Evolutionary conservation across 345 rosid species (phyloP).

Genomic region (Ceriops zippeliana): DNA sequence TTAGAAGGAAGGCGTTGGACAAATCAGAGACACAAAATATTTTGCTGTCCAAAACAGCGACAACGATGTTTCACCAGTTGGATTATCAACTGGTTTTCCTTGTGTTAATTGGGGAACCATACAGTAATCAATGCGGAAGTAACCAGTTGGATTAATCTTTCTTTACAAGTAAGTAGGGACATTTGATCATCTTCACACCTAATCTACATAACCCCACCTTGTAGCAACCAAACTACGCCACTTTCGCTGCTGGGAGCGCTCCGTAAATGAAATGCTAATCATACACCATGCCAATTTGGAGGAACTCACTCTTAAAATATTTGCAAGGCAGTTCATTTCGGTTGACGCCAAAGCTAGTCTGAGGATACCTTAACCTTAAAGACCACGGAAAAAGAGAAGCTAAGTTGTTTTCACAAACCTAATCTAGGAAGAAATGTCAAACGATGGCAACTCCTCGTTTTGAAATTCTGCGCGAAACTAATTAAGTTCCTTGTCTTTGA

Average conservation of each 20-base stretch:
- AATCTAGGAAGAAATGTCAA: conserved; percentile 30
- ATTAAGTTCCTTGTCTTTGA: background rate
- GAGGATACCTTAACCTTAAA: too few species aligned
- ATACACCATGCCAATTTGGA: too few species aligned
- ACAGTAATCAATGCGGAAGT: background rate
- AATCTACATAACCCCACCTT: background rate
- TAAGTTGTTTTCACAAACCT: conserved; percentile 38
- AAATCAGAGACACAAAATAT: background rate
- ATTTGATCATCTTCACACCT: conserved; percentile 13
- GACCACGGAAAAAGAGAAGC: background rate
- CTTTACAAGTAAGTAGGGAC: conserved; percentile 19
- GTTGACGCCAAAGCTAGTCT: too few species aligned
- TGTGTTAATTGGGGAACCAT: background rate
- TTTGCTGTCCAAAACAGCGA: background rate
- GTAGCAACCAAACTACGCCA: conserved; percentile 30
- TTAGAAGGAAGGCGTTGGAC: too few species aligned
- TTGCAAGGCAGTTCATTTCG: too few species aligned
- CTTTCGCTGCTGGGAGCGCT: conserved; percentile 15
- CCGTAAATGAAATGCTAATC: too few species aligned
- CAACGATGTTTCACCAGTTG: background rate
- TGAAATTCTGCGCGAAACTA: background rate
- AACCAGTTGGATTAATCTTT: background rate
- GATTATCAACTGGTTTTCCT: background rate
- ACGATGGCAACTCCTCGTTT: background rate
- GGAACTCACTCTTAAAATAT: too few species aligned